These are phyloP conservation scores for Phaeosphaeria sp. DNA, from an alignment of 2,329 filamentous ascomycete species.

Conservation along the genomic window DNA sequence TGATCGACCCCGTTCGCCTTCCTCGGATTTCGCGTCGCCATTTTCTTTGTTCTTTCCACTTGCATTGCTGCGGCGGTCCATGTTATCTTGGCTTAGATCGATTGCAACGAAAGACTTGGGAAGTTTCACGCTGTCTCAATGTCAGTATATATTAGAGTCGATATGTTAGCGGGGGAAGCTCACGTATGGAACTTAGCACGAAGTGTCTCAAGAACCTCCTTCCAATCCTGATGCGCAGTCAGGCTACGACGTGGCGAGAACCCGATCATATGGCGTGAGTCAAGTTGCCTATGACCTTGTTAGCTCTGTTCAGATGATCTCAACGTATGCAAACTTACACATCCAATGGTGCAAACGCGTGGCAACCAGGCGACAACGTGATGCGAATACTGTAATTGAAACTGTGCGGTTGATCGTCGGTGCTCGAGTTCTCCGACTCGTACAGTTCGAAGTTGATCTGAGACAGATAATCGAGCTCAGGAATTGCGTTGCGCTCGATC, in stretches of 20 bases:
- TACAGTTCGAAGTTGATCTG: constrained; percentile 99
- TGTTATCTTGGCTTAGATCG: constrained; percentile 57
- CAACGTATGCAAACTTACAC: constrained; percentile 57
- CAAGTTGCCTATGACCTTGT: constrained; percentile 66
- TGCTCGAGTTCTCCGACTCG: constrained; percentile 79
- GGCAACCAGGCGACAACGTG: constrained; percentile 92
- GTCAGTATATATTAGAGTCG: constrained; percentile 8
- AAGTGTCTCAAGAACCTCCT: constrained; percentile 93
- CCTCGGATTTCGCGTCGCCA: constrained; percentile 20
- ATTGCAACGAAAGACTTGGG: constrained; percentile 60
- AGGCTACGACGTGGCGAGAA: constrained; percentile 89
- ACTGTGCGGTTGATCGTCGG: constrained; percentile 67
- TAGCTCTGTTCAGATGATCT: constrained; percentile 3
- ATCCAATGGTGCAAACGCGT: constrained; percentile 94
- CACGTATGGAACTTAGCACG: constrained; percentile 94
- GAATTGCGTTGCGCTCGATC: constrained; percentile 92
- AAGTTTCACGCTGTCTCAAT: constrained; percentile 51
- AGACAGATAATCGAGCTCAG: constrained; percentile 94
- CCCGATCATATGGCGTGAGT: constrained; percentile 95
- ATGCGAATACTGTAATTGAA: constrained; percentile 97
- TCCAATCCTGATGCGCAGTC: constrained; percentile 93
- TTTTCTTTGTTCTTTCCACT: constrained; percentile 25
- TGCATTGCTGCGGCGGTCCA: constrained; percentile 27
- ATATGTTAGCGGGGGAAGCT: constrained; percentile 46
- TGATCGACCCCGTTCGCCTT: constrained; percentile 23